Conservation (phyloP, 352 stramenopile species). For the Phytophthora kernoviae region DNA sequence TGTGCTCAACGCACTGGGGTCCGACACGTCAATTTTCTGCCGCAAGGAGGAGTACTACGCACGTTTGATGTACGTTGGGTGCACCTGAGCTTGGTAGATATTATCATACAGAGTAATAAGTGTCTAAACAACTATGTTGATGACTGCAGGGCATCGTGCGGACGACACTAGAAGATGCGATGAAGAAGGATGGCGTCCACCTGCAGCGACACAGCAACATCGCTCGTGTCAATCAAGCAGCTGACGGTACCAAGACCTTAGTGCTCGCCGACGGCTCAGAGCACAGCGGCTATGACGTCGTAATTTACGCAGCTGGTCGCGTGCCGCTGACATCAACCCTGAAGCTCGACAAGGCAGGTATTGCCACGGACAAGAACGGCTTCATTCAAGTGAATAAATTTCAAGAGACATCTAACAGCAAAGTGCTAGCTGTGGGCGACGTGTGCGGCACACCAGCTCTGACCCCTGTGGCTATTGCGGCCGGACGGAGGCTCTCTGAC, state of each 20-base stretch:
- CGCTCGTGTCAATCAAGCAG: conserved; percentile 38
- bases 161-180: conserved; percentile 59
- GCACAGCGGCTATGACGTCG: conserved; percentile 67
- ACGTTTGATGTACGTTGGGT: conserved; percentile 80
- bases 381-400: conserved; percentile 91
- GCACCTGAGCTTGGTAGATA: not conserved
- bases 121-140: conserved; percentile 4
- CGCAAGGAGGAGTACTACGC: conserved; percentile 85
- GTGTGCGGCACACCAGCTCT: conserved; percentile 72
- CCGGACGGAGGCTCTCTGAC: conserved; percentile 82
- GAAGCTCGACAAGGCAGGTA: conserved; percentile 70
- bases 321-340: conserved; percentile 55
- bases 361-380: conserved; percentile 62
- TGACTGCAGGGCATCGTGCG: conserved; percentile 44
- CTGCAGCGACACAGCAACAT: conserved; percentile 58
- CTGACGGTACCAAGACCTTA: conserved; percentile 60
- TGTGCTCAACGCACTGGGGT: conserved; percentile 93
- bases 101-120: not conserved
- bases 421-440: conserved; percentile 84
- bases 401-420: conserved; percentile 86
- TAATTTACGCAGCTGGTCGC: conserved; percentile 89
- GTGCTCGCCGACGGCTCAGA: conserved; percentile 48
- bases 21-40: conserved; percentile 91
- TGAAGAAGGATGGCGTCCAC: conserved; percentile 56
- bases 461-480: conserved; percentile 88